Base-by-base conservation (phyloP, 2,329 filamentous ascomycete species). In the Decorospora gaudefroyi region DNA sequence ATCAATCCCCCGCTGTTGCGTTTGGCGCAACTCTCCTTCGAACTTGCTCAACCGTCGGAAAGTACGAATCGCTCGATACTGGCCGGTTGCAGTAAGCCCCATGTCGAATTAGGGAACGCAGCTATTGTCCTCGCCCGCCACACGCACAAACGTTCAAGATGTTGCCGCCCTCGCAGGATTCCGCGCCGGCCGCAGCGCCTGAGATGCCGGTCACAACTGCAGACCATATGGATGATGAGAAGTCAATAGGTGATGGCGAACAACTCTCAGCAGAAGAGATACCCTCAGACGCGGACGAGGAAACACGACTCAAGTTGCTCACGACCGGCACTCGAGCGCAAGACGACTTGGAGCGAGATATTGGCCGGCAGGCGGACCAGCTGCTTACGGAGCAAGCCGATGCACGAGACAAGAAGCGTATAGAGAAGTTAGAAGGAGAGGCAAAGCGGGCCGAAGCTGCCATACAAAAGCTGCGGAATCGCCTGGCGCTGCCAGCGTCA, bases 321-420 rank as follows among this genome's bases (percentile, higher is more conserved):
- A 68, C 67, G n/a, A 68, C 64, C 11, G 65, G 67, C 15, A 59
- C 67, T n/a, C 84, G 89, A 44, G 84, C 96, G 61, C 92, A 97
- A 68, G 86, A 91, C 73, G 91, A 96, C 46, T 74, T 97, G 13
- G 92, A 96, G 70, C 81, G 90, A 50, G 90, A 96, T 62, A 95
- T 97, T 52, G 79, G 81, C 18, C 76, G 78, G 30, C 80, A 85
- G 73, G 83, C 83, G 25, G 82, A 84, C 60, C 76, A 78, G 55
- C 62, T 84, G 32, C 74, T 86, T 31, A 74, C 73, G 6, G 79
- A 83, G 58, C 81, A 85, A 65, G 82, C 81, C 2, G 78, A 85
- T 59, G 80, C 83, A 62, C 77, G 82, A 13, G 83, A 86, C 57
- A 76, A 78, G 49, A 84, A 82, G 64, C 76, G 83, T 40, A 70